Evolutionary conservation across 1,284 basidiomycete species (phyloP).

Genomic region (Coniferiporia sulphurascens): DNA sequence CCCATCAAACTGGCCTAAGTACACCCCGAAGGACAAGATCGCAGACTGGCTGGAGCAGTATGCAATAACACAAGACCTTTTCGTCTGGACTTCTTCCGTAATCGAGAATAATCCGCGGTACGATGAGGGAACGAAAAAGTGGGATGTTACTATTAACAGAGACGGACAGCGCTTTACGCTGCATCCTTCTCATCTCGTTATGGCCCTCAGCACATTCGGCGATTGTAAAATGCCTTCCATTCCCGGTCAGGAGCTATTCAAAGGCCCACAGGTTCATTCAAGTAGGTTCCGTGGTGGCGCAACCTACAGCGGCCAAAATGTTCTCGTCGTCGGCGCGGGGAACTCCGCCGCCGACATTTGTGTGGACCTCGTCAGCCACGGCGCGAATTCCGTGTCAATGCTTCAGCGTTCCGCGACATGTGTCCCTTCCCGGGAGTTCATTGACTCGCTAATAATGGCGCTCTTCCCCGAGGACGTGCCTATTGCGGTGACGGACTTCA

Average conservation of each 20-base stretch:
- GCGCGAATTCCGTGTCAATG: conserved; percentile 33
- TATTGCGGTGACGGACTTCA: conserved; percentile 41
- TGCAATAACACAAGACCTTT: conserved; percentile 4
- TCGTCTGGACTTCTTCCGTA: conserved; percentile 18
- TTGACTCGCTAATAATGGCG: conserved; percentile 22
- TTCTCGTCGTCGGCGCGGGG: conserved; percentile 36
- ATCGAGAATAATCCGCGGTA: conserved; percentile 19
- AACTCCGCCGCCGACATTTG: conserved; percentile 36
- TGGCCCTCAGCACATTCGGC: conserved; percentile 34
- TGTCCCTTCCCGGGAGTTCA: conserved; percentile 27
- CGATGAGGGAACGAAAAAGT: conserved; percentile 27
- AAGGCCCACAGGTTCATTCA: conserved; percentile 30
- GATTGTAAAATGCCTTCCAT: conserved; percentile 26
- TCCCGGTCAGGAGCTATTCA: conserved; percentile 23
- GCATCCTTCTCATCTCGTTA: conserved; percentile 33
- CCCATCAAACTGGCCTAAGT: conserved; percentile 33
- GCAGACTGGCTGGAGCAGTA: conserved; percentile 37
- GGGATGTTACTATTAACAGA: conserved; percentile 29
- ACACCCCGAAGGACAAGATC: conserved; percentile 33
- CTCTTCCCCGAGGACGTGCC: conserved; percentile 38
- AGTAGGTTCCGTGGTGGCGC: conserved; percentile 26
- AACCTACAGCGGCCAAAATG: conserved; percentile 30
- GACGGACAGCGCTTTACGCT: conserved; percentile 27
- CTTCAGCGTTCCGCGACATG: conserved; percentile 34
- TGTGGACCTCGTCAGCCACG: conserved; percentile 30